phyloP scores from a whole-genome alignment of 163 green algal genomes.

The Scenedesmus sp. region DNA sequence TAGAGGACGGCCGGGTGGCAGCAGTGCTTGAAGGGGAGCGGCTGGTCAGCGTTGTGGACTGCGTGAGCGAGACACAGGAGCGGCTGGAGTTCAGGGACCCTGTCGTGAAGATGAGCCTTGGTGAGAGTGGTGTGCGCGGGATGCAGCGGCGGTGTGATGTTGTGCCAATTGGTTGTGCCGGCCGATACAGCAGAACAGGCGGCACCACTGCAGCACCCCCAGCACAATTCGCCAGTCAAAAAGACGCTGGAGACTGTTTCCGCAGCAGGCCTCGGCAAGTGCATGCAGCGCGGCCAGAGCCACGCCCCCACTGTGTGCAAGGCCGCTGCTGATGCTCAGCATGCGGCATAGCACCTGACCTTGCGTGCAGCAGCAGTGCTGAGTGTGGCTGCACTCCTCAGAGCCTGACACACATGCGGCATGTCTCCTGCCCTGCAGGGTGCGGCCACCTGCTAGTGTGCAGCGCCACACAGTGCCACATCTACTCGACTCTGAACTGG shows the following conservation, averaged over 20 bases:
- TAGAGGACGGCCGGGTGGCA: slow-evolving; percentile 68
- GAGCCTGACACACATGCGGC: not conserved
- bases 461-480: slow-evolving; percentile 81
- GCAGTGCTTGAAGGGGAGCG: slow-evolving; percentile 67
- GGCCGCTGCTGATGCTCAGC: too few species aligned
- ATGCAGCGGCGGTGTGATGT: not conserved
- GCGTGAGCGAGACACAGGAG: slow-evolving; percentile 74
- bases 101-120: slow-evolving; percentile 79
- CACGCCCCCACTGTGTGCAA: too few species aligned
- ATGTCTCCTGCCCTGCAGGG: slow-evolving; percentile 54
- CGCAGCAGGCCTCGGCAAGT: too few species aligned
- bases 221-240: too few species aligned
- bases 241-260: too few species aligned
- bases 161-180: not conserved
- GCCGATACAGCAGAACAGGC: not conserved
- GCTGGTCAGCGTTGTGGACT: slow-evolving; percentile 68
- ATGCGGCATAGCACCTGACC: too few species aligned
- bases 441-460: slow-evolving; percentile 81
- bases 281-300: too few species aligned
- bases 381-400: not conserved
- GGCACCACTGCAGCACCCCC: not conserved
- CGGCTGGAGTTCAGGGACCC: slow-evolving; percentile 84
- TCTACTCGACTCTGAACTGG: slow-evolving; percentile 77
- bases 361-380: too few species aligned
- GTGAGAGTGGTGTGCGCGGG: slow-evolving; percentile 48